Conservation (phyloP, 106 monocot species). For the Acorus calamus region DNA sequence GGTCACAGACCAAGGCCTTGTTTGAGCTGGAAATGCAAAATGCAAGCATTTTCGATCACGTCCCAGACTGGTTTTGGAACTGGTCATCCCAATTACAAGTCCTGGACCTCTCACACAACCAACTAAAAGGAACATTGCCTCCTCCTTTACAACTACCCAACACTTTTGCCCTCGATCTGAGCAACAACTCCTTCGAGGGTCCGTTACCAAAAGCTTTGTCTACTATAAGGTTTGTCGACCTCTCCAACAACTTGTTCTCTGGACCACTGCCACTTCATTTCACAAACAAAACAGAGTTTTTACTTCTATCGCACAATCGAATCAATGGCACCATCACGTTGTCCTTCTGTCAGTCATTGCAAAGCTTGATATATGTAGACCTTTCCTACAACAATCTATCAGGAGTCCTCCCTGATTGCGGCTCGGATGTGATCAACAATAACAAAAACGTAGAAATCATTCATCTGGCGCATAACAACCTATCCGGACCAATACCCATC, state of each 20-base stretch:
- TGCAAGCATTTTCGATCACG: slow-evolving; percentile 4
- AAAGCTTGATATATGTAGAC: too few relatives aligned
- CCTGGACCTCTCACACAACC: slow-evolving; percentile 16
- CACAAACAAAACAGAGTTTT: too few relatives aligned
- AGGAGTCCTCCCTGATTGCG: too few relatives aligned
- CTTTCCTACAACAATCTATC: too few relatives aligned
- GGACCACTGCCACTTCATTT: too few relatives aligned
- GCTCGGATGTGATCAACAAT: too few relatives aligned
- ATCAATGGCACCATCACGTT: too few relatives aligned
- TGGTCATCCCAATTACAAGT: neutral
- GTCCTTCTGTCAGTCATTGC: too few relatives aligned
- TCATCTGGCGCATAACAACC: too few relatives aligned
- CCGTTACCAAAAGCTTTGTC: slow-evolving; percentile 9
- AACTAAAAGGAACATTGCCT: slow-evolving; percentile 16
- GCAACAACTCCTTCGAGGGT: slow-evolving; percentile 10
- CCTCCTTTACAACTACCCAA: neutral
- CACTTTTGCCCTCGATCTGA: neutral
- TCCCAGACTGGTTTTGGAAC: slow-evolving; percentile 25
- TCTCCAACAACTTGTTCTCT: slow-evolving; percentile 22
- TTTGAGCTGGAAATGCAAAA: neutral
- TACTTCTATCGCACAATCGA: too few relatives aligned
- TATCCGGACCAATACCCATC: too few relatives aligned
- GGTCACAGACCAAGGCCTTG: neutral
- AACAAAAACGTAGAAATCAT: too few relatives aligned
- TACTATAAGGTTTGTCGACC: neutral